Evolutionary conservation across 495 filamentous ascomycete genomes (phyloP).

Genomic region (Aspergillus mulundensis): DNA sequence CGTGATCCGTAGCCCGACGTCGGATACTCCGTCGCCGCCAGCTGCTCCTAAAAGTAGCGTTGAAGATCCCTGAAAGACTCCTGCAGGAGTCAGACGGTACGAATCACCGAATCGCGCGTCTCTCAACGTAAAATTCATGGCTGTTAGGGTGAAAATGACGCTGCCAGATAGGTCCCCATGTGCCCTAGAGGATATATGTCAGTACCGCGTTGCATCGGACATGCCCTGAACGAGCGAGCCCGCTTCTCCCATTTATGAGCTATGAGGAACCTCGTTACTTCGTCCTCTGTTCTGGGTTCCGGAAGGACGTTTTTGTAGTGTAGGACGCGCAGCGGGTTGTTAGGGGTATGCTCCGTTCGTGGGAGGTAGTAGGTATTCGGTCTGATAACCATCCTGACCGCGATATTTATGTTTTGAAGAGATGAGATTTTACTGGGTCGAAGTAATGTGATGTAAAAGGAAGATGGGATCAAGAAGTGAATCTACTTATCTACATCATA

Average conservation of each 20-base stretch:
- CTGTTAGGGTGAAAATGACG: constrained; percentile 12
- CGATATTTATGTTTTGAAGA: no score
- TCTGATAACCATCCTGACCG: neutral
- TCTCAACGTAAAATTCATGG: constrained; percentile 10
- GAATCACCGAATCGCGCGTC: neutral
- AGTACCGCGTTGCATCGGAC: neutral
- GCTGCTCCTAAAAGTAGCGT: constrained; percentile 5
- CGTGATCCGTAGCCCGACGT: constrained; percentile 1
- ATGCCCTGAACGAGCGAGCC: neutral
- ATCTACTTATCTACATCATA: no score
- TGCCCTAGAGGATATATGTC: neutral
- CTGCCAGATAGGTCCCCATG: constrained; percentile 4
- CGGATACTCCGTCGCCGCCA: neutral
- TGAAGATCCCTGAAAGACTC: constrained; percentile 4
- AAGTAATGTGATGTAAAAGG: neutral
- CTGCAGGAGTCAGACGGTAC: neutral
- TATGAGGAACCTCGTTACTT: neutral
- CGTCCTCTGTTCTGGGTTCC: constrained; percentile 15
- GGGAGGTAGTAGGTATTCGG: constrained; percentile 25
- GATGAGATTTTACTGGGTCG: neutral
- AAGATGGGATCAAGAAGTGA: neutral
- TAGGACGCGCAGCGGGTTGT: constrained; percentile 34
- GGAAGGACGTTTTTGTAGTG: constrained; percentile 36
- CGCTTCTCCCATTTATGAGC: constrained; percentile 9
- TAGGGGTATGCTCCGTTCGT: constrained; percentile 36